Percentiles rank a stretch among this genome's conserved stretches.
phyloP scores from a whole-genome alignment of 2,329 filamentous ascomycete genomes.

The Colletotrichum chrysophilum region DNA sequence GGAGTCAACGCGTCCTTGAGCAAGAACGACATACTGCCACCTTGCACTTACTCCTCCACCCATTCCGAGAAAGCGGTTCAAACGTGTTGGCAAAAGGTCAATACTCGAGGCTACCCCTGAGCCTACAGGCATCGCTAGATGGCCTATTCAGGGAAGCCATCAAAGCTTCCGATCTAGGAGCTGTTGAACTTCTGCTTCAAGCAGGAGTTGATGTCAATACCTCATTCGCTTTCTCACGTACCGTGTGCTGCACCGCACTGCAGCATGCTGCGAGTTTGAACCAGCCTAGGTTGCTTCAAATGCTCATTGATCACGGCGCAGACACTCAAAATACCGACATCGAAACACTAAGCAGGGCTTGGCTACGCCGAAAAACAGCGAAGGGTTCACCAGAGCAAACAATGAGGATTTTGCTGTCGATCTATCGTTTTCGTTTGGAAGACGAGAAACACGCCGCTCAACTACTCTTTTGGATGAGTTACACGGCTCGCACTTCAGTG shows the following conservation, averaged over 20 bases:
- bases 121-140: neutral
- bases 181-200: neutral
- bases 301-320: neutral
- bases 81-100: accelerated
- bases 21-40: accelerated
- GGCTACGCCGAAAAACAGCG: neutral
- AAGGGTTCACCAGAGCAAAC: neutral
- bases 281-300: accelerated
- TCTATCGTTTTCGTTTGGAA: neutral
- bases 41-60: accelerated
- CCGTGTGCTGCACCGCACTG: neutral
- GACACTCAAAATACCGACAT: neutral
- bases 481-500: accelerated
- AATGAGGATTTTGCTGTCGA: neutral
- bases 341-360: accelerated
- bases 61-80: neutral
- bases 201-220: neutral
- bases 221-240: neutral
- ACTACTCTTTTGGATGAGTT: accelerated
- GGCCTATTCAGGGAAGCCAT: neutral
- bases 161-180: accelerated
- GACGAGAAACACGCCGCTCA: accelerated
- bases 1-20: too few relatives aligned
- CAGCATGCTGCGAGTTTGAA: accelerated
- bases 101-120: neutral